phyloP scores from a whole-genome alignment of 169 alveolate species.

The Pseudocohnilembus persalinus region DNA sequence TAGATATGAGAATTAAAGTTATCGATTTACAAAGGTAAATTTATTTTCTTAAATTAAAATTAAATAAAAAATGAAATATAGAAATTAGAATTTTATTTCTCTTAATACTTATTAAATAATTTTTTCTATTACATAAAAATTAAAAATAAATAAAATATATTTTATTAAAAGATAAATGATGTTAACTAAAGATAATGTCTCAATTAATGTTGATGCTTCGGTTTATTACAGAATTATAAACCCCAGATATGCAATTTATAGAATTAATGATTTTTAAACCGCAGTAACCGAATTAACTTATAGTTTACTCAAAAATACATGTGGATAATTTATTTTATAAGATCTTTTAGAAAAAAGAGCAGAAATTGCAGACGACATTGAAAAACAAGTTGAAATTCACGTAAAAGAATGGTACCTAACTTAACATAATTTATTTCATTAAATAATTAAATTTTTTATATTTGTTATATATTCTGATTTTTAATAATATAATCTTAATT shows the following conservation, averaged over 20 bases:
- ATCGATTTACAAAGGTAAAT: conserved; percentile 41
- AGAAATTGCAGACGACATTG: conserved; percentile 38
- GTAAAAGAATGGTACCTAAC: conserved; percentile 43
- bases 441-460: neutral
- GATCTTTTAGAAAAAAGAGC: conserved; percentile 44
- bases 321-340: conserved; percentile 35
- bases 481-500: conserved; percentile 1
- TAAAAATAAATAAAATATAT: too few species aligned
- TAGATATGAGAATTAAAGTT: conserved; percentile 42
- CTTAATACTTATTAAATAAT: too few species aligned
- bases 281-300: conserved; percentile 45
- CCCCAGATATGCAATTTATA: conserved; percentile 36
- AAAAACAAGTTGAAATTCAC: conserved; percentile 39
- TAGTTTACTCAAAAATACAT: conserved; percentile 36
- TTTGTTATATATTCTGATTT: neutral
- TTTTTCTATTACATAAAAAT: too few species aligned
- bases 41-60: too few species aligned
- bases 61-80: too few species aligned
- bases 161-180: conserved; percentile 11
- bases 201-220: conserved; percentile 44
- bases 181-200: conserved; percentile 49
- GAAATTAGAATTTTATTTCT: too few species aligned
- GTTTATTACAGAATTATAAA: conserved; percentile 47
- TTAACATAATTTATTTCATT: neutral
- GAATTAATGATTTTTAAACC: conserved; percentile 32